A percentile compares a stretch with the other conserved stretches of the same genome.
Conservation (phyloP, 23 red algal genomes). For the Agarophyton chilense region DNA sequence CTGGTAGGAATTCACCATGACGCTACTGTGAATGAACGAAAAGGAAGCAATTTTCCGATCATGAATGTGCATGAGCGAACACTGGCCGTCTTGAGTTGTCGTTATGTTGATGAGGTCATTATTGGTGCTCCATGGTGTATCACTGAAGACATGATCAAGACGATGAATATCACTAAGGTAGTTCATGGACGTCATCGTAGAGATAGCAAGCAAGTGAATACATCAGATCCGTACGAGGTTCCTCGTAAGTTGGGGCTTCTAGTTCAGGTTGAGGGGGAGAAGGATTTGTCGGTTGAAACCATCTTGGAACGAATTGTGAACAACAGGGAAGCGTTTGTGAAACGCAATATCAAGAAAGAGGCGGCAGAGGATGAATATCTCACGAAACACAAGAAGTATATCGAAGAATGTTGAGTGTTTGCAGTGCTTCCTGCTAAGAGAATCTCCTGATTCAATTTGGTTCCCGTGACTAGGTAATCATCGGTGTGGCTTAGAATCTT, state of each 20-base stretch:
- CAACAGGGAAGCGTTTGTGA: slow-evolving; percentile 86
- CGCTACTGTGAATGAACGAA: slow-evolving; percentile 79
- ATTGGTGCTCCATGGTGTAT: slow-evolving; percentile 95
- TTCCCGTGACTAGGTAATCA: no score
- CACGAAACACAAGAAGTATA: slow-evolving; percentile 82
- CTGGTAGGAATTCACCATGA: slow-evolving; percentile 99
- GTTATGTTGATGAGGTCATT: slow-evolving; percentile 97
- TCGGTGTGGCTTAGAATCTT: neutral
- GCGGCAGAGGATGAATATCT: slow-evolving; percentile 80
- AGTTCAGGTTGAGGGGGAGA: slow-evolving; percentile 63
- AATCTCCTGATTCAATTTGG: no score
- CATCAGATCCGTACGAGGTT: slow-evolving; percentile 81
- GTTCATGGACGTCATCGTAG: slow-evolving; percentile 85
- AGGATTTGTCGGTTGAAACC: slow-evolving; percentile 75
- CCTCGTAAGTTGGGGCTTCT: slow-evolving; percentile 84
- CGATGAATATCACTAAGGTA: slow-evolving; percentile 93
- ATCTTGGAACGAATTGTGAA: slow-evolving; percentile 88
- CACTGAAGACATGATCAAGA: slow-evolving; percentile 95
- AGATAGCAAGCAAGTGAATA: slow-evolving; percentile 20
- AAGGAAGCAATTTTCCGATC: slow-evolving; percentile 95
- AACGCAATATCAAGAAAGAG: slow-evolving; percentile 84
- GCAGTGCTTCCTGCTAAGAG: neutral
- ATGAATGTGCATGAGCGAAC: slow-evolving; percentile 98
- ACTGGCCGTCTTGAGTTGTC: slow-evolving; percentile 77
- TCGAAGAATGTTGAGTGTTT: slow-evolving; percentile 76